Conservation (phyloP, 768 basidiomycete genomes). For the Lactifluus pinguis region DNA sequence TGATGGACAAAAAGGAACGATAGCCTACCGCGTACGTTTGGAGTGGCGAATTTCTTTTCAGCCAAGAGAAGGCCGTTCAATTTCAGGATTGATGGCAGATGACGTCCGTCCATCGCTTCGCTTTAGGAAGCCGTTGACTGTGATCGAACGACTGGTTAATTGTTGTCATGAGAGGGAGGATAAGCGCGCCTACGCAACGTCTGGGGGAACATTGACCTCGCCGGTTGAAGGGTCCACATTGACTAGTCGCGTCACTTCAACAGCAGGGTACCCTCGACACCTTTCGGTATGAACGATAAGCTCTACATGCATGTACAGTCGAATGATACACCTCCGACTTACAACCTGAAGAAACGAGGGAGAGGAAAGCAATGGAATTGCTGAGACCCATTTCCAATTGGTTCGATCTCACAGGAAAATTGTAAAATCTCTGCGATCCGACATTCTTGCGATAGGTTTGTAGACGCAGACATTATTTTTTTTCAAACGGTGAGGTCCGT, state of each 20-base stretch:
- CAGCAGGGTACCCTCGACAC: slow-evolving; percentile 53
- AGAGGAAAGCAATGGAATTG: slow-evolving; percentile 60
- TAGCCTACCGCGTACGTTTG: neutral
- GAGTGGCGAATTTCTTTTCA: neutral
- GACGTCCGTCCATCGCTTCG: slow-evolving; percentile 21
- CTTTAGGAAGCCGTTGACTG: slow-evolving; percentile 21
- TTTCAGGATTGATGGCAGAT: slow-evolving; percentile 2
- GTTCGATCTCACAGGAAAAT: slow-evolving; percentile 47
- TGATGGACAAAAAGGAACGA: neutral
- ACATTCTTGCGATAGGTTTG: slow-evolving; percentile 31
- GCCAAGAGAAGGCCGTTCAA: neutral
- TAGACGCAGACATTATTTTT: neutral
- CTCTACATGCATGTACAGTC: neutral
- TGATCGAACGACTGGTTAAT: neutral
- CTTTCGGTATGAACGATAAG: slow-evolving; percentile 30
- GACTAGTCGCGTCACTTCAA: slow-evolving; percentile 60
- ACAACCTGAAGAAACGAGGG: slow-evolving; percentile 68
- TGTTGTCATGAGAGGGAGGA: neutral
- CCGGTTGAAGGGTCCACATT: slow-evolving; percentile 39
- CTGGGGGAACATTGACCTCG: slow-evolving; percentile 41
- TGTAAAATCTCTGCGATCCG: slow-evolving; percentile 64
- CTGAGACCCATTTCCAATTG: slow-evolving; percentile 21
- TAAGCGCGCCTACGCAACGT: slow-evolving; percentile 1
- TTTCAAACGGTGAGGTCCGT: neutral
- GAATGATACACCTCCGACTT: slow-evolving; percentile 23